Conservation (phyloP, 352 stramenopile species). For the Globisporangium heterothallicum region DNA sequence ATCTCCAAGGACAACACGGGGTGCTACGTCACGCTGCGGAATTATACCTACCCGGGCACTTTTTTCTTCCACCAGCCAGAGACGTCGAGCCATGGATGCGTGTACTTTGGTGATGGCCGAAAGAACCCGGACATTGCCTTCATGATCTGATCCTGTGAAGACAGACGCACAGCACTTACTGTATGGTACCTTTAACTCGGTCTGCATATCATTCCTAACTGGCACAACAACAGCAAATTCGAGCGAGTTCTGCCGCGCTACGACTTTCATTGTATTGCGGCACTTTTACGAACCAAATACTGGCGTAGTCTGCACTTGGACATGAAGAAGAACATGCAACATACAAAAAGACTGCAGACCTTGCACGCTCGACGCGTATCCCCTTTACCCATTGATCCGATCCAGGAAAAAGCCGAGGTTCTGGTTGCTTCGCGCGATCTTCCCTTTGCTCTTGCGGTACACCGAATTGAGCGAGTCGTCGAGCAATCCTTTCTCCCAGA, state of each 20-base stretch:
- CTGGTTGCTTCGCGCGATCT: slow-evolving; percentile 27
- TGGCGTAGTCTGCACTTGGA: no score
- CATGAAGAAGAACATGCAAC: no score
- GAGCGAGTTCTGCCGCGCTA: no score
- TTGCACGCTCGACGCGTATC: neutral
- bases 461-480: slow-evolving; percentile 73
- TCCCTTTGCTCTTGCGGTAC: slow-evolving; percentile 56
- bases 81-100: slow-evolving; percentile 43
- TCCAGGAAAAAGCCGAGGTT: slow-evolving; percentile 53
- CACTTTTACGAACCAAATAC: no score
- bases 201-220: no score
- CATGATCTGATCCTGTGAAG: slow-evolving; percentile 41
- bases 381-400: slow-evolving; percentile 28
- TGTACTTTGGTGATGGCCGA: slow-evolving; percentile 76
- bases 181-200: no score
- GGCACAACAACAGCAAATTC: no score
- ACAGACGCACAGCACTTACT: neutral
- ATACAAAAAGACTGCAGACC: no score
- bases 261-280: no score
- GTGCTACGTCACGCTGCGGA: slow-evolving; percentile 51
- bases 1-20: slow-evolving; percentile 65
- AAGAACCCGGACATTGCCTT: slow-evolving; percentile 73
- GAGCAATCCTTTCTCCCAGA: slow-evolving; percentile 44
- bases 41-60: slow-evolving; percentile 55
- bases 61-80: slow-evolving; percentile 64